A percentile compares a stretch with the other conserved stretches of the same genome.
These are phyloP conservation scores for Solanum chiquidenum DNA, from an alignment of 257 asterid genomes.

Conservation along the genomic window DNA sequence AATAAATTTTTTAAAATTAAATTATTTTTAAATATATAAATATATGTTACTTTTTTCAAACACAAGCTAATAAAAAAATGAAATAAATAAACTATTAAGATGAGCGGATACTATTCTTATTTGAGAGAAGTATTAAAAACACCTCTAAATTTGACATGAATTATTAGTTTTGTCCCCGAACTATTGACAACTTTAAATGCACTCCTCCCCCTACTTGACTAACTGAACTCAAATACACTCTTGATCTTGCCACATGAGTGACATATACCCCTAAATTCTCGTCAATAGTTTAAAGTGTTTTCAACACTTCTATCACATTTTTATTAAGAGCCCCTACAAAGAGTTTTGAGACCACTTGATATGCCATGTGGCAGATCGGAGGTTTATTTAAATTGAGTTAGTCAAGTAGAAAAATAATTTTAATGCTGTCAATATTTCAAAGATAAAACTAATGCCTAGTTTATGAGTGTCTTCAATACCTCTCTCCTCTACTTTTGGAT, in stretches of 20 bases:
- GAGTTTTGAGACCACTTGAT: neutral
- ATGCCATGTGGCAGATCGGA: rapidly evolving
- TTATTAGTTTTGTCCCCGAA: no score
- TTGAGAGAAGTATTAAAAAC: neutral
- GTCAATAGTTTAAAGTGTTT: neutral
- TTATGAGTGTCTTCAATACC: no score
- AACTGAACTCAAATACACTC: neutral
- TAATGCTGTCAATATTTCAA: no score
- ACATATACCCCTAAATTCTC: neutral
- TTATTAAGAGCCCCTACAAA: no score
- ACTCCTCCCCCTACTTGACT: no score
- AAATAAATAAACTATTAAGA: neutral
- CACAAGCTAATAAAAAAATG: neutral
- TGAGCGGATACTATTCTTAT: neutral
- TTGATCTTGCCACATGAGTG: neutral
- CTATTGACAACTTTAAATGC: neutral
- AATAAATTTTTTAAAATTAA: no score
- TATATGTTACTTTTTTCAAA: neutral
- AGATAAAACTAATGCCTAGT: neutral
- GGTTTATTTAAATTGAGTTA: neutral
- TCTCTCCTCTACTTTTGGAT: neutral
- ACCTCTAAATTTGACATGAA: neutral
- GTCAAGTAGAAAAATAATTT: no score
- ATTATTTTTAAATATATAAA: no score
- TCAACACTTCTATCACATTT: neutral